A percentile compares a stretch with the other conserved stretches of the same genome.
Conservation (phyloP, 257 asterid species). For the Scutellaria minor region DNA sequence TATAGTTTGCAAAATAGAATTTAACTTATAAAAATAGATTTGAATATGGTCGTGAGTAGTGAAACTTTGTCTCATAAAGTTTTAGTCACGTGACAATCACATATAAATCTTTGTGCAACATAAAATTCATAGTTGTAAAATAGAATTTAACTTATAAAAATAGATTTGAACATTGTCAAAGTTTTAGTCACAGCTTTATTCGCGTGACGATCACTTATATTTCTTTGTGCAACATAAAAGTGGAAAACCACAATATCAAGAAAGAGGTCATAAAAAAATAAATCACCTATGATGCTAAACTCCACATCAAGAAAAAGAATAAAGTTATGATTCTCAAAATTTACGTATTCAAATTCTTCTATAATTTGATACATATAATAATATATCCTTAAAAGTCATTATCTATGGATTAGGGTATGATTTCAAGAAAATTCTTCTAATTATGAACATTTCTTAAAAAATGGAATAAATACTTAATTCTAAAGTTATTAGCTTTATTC, state of each 20-base stretch:
- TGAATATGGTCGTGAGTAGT: too few species aligned
- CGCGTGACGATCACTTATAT: too few species aligned
- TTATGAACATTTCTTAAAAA: slow-evolving; percentile 3
- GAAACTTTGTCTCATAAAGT: too few species aligned
- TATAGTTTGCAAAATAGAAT: too few species aligned
- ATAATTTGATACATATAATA: slow-evolving; percentile 5
- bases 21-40: too few species aligned
- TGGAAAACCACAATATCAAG: not conserved
- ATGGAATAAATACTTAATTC: slow-evolving; percentile 53
- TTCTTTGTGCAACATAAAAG: too few species aligned
- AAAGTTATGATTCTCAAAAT: slow-evolving; percentile 27
- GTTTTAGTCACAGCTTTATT: too few species aligned
- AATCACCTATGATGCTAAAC: slow-evolving; percentile 22
- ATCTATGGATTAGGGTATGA: slow-evolving; percentile 32
- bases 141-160: too few species aligned
- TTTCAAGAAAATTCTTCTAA: slow-evolving; percentile 29
- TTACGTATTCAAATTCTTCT: slow-evolving; percentile 37
- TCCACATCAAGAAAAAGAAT: slow-evolving; percentile 33
- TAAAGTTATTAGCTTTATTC: slow-evolving; percentile 52
- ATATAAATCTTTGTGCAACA: too few species aligned
- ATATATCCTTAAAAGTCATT: slow-evolving; percentile 34
- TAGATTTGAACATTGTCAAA: too few species aligned
- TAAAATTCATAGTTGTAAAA: too few species aligned
- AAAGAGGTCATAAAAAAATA: not conserved
- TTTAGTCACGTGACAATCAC: too few species aligned